Conservation (phyloP, 202 grass and related monocot genomes). For the Zizania palustris region DNA sequence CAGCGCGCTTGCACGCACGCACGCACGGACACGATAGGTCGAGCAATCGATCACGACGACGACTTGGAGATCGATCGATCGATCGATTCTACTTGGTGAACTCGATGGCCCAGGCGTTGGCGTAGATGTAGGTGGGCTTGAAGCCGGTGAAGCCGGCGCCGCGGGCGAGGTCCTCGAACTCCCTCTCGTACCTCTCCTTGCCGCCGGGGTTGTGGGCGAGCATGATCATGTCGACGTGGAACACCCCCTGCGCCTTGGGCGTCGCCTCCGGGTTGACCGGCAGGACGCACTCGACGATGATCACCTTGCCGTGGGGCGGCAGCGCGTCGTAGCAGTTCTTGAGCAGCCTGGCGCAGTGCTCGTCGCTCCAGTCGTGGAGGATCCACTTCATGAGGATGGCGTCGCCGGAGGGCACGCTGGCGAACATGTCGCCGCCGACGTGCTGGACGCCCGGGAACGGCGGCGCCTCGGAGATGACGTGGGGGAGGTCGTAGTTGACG, state of each 20-base stretch:
- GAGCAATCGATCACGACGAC: neutral
- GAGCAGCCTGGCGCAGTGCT: constrained; percentile 60
- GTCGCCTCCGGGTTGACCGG: constrained; percentile 53
- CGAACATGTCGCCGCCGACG: constrained; percentile 80
- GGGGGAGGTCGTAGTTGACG: constrained; percentile 82
- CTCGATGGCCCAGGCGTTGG: constrained; percentile 63
- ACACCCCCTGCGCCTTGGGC: constrained; percentile 50
- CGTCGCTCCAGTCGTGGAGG: constrained; percentile 79
- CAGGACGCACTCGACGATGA: constrained; percentile 65
- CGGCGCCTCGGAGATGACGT: constrained; percentile 90
- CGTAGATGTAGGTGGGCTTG: constrained; percentile 60
- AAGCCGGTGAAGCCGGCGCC: constrained; percentile 54
- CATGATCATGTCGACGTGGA: constrained; percentile 81
- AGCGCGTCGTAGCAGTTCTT: constrained; percentile 79
- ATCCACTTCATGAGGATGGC: constrained; percentile 95
- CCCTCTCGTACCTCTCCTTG: constrained; percentile 73
- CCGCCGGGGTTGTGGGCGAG: constrained; percentile 70
- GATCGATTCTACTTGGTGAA: constrained; percentile 59
- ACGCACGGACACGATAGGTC: too few species aligned
- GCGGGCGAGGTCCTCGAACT: constrained; percentile 58
- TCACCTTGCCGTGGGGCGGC: constrained; percentile 71
- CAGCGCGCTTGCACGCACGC: too few species aligned
- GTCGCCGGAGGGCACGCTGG: constrained; percentile 60
- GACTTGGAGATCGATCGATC: too few species aligned
- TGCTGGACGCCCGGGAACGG: constrained; percentile 70